Conservation (phyloP, 1,139 yeast genomes). For the Hyphopichia pseudoburtonii region DNA sequence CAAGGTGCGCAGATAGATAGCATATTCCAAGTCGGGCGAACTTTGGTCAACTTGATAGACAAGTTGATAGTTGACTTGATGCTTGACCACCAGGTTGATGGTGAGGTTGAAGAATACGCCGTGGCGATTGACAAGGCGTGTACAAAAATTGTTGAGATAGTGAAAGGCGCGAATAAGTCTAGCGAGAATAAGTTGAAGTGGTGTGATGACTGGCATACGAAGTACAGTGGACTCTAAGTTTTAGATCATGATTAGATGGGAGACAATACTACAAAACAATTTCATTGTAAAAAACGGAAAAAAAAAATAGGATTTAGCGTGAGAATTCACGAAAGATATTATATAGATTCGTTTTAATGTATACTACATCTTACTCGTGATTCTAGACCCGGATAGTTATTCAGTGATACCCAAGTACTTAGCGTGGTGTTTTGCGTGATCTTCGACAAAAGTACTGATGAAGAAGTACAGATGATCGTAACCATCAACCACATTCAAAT, state of each 20-base stretch:
- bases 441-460: conserved; percentile 75
- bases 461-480: conserved; percentile 92
- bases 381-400: conserved; percentile 5
- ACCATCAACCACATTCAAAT: conserved; percentile 69
- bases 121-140: conserved; percentile 27
- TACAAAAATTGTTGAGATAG: conserved; percentile 30
- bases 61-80: conserved; percentile 48
- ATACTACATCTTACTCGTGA: neutral
- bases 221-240: conserved; percentile 24
- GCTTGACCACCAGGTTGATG: conserved; percentile 40
- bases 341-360: too few relatives aligned
- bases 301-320: too few relatives aligned
- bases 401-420: conserved; percentile 59
- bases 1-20: conserved; percentile 35
- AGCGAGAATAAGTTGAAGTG: conserved; percentile 48
- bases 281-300: too few relatives aligned
- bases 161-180: conserved; percentile 36
- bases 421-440: conserved; percentile 87
- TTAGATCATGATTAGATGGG: too few relatives aligned
- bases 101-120: conserved; percentile 25
- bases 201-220: conserved; percentile 51
- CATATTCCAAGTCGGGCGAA: conserved; percentile 30
- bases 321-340: too few relatives aligned
- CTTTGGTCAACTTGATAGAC: conserved; percentile 40
- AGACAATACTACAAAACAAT: neutral